phyloP scores from a whole-genome alignment of 805 yeast species.

The Gaillardinia entomophila region DNA sequence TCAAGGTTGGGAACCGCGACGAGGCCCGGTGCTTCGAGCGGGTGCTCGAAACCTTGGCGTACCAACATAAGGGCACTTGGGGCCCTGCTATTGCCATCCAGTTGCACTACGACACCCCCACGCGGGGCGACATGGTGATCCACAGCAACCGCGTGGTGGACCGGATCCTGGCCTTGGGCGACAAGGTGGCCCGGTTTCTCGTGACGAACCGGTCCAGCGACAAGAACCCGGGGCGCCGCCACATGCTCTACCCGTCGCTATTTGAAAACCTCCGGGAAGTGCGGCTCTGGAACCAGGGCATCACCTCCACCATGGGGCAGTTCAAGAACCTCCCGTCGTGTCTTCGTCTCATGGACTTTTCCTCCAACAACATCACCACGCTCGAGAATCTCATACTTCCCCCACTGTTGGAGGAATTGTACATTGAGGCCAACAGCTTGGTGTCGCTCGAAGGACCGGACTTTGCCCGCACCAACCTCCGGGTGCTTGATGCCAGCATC shows the following conservation, averaged over 20 bases:
- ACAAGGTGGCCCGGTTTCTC: slow-evolving; percentile 6
- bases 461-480: slow-evolving; percentile 3
- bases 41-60: slow-evolving; percentile 8
- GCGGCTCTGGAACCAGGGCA: slow-evolving; percentile 8
- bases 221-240: not conserved
- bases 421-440: slow-evolving; percentile 10
- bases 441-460: slow-evolving; percentile 8
- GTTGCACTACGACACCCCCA: slow-evolving; percentile 4
- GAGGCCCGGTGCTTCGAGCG: slow-evolving; percentile 8
- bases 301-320: slow-evolving; percentile 1
- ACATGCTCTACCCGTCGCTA: slow-evolving; percentile 2
- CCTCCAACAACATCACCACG: slow-evolving; percentile 10
- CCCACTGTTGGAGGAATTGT: slow-evolving; percentile 5
- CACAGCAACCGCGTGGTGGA: slow-evolving; percentile 5
- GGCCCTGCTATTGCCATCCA: slow-evolving; percentile 7
- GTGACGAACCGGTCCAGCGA: slow-evolving; percentile 4
- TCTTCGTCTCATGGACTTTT: slow-evolving; percentile 8
- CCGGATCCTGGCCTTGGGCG: slow-evolving; percentile 5
- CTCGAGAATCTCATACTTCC: slow-evolving; percentile 8
- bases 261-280: slow-evolving; percentile 6
- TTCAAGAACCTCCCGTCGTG: slow-evolving; percentile 1
- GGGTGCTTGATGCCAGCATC: slow-evolving; percentile 8
- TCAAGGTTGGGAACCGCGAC: not conserved
- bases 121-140: slow-evolving; percentile 1
- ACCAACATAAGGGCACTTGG: slow-evolving; percentile 5